A percentile compares a stretch with the other conserved stretches of the same genome.
Conservation (phyloP, 306 rosid genomes). For the Cucurbita pepo region DNA sequence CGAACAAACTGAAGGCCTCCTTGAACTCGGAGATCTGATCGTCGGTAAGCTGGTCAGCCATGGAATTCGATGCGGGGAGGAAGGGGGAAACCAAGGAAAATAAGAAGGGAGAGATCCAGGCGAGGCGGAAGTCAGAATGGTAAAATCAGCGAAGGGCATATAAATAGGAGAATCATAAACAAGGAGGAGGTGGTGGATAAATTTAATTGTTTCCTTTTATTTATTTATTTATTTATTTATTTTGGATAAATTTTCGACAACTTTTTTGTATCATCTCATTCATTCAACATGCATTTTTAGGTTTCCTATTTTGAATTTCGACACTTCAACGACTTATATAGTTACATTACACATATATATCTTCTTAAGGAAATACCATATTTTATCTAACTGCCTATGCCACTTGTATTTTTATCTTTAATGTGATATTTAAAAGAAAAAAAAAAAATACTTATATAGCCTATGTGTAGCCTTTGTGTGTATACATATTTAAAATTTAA, state of each 20-base stretch:
- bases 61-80: neutral
- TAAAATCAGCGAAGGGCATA: neutral
- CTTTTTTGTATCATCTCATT: neutral
- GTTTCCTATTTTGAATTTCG: neutral
- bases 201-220: neutral
- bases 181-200: neutral
- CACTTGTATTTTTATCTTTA: no score
- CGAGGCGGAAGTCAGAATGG: neutral
- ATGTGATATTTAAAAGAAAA: no score
- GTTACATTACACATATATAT: no score
- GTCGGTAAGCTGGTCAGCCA: slow-evolving; percentile 7
- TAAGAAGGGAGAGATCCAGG: neutral
- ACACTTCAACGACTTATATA: neutral
- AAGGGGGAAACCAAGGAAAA: neutral
- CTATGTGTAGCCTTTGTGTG: no score
- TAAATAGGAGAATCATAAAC: neutral
- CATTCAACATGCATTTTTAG: neutral
- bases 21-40: slow-evolving; percentile 8
- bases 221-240: neutral
- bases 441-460: no score
- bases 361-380: no score
- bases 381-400: no score
- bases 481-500: no score
- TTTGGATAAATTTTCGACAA: neutral
- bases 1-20: slow-evolving; percentile 8